Evolutionary conservation across 345 rosid species (phyloP).

Genomic region (Gossypium sturtianum): DNA sequence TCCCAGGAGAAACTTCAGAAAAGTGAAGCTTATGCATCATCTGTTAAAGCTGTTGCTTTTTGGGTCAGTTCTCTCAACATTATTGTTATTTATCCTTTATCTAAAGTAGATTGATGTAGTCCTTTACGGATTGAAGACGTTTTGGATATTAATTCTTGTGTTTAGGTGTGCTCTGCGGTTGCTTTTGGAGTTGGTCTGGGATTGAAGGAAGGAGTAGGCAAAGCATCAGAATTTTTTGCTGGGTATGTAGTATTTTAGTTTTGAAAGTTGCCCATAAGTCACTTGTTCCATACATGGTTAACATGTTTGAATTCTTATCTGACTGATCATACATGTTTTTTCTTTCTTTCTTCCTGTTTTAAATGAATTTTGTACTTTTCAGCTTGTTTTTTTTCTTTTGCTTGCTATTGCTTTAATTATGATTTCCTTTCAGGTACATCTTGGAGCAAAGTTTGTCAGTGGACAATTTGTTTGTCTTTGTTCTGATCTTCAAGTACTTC

Average conservation of each 20-base stretch:
- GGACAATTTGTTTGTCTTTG: conserved; percentile 91
- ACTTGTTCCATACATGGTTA: neutral
- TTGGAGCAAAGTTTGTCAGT: conserved; percentile 98
- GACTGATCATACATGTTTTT: neutral
- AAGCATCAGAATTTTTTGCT: conserved; percentile 87
- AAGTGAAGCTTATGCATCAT: conserved; percentile 38
- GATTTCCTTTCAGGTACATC: conserved; percentile 58
- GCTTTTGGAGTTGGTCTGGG: conserved; percentile 81
- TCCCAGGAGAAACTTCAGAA: conserved; percentile 26
- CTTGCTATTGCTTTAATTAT: neutral
- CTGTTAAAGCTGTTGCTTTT: conserved; percentile 68
- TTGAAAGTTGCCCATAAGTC: neutral
- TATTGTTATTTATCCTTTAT: conserved; percentile 1
- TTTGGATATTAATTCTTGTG: conserved; percentile 14
- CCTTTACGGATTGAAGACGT: conserved; percentile 13
- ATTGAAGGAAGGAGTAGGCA: conserved; percentile 66
- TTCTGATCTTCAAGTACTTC: conserved; percentile 86
- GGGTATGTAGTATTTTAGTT: conserved; percentile 41
- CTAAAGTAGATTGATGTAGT: conserved; percentile 1
- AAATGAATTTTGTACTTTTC: neutral
- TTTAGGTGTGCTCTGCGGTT: conserved; percentile 65
- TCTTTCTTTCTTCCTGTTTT: neutral
- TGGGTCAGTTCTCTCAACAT: conserved; percentile 49
- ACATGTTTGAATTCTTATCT: neutral
- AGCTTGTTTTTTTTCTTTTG: neutral